Base-by-base conservation (phyloP, 2,329 filamentous ascomycete species). In the Byssoonygena ceratinophila region DNA sequence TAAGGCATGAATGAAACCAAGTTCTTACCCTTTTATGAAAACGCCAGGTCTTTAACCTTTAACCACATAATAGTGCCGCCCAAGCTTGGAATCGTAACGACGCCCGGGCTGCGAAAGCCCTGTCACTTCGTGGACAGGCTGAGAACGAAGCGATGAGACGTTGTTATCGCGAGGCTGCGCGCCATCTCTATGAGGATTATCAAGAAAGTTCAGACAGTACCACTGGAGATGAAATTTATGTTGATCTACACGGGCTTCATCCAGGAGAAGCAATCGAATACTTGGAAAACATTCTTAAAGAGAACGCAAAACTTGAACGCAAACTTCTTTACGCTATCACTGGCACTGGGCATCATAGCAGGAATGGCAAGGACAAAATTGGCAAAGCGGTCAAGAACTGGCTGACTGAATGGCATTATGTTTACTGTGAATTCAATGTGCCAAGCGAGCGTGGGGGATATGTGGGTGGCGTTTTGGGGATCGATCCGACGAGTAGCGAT, bases 41-140 rank as follows among this genome's bases (percentile, higher is more conserved):
- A 16, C 12, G 7, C 8, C 20, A 20, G 12, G 16, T 14, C 11
- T 44, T 46, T 18, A 46, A 25, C n/a, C 3, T 39, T 34, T 40
- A 22, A 52, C 27, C 7, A n/a, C 4, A 52, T 40, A 55, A 39
- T 57, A 94, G 90, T 68, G 92, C 92, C 59, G 91, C 91, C 7
- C 91, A 97, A 76, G 92, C 92, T 20, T 98, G 92, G 91, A 96
- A 97, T 66, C 85, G 92, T 54, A 97, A 96, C 63, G 92, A 98
- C 67, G 91, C 92, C 37, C 84, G 92, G 57, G 91, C 92, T 16
- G 92, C 92, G 55, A 97, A 97, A 73, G 91, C 91, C 29, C 79
- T 97, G 46, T 95, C 88, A 62, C 80, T 97, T 43, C 85, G 92
- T 27, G 92, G 92, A 11, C 92, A 97, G 70, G 92, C 87, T 60